Percentiles rank a stretch among this genome's conserved stretches.
Evolutionary conservation across 129 eudicot genomes (phyloP).

Genomic region (Tagetes erecta): DNA sequence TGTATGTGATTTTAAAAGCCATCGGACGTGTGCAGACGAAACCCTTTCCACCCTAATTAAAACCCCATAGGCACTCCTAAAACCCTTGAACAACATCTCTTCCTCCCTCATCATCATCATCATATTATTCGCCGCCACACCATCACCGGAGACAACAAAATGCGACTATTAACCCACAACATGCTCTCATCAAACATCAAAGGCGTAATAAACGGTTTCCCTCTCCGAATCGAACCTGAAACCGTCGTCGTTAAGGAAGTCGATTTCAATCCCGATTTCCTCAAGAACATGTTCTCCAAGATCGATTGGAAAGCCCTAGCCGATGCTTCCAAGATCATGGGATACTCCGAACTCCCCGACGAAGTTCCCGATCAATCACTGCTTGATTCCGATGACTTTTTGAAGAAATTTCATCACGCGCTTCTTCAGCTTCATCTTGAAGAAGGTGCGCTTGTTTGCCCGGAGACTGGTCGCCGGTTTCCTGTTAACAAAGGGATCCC

Average conservation of each 20-base stretch:
- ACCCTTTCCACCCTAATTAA: no score
- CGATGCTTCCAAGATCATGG: constrained; percentile 69
- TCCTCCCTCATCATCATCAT: not conserved
- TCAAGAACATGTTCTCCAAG: constrained; percentile 77
- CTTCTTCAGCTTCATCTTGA: constrained; percentile 84
- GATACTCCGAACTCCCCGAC: constrained; percentile 76
- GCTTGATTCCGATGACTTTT: constrained; percentile 72
- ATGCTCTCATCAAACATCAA: constrained; percentile 94
- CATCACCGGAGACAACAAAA: constrained; percentile 10
- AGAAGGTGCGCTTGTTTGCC: constrained; percentile 92
- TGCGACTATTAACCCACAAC: constrained; percentile 92
- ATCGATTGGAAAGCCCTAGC: constrained; percentile 76
- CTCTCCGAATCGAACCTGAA: constrained; percentile 63
- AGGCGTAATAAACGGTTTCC: constrained; percentile 81
- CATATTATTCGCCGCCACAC: not conserved
- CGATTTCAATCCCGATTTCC: constrained; percentile 72
- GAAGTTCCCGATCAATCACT: constrained; percentile 49
- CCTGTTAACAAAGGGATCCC: constrained; percentile 93
- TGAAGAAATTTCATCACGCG: constrained; percentile 80
- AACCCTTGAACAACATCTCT: constrained; percentile 16
- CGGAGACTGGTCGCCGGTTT: constrained; percentile 82
- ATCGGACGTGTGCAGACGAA: no score
- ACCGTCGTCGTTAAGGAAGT: constrained; percentile 57
- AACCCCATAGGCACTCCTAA: constrained; percentile 1
- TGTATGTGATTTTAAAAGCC: no score